Conservation (phyloP, 805 yeast species). For the Metschnikowia peoriensis region DNA sequence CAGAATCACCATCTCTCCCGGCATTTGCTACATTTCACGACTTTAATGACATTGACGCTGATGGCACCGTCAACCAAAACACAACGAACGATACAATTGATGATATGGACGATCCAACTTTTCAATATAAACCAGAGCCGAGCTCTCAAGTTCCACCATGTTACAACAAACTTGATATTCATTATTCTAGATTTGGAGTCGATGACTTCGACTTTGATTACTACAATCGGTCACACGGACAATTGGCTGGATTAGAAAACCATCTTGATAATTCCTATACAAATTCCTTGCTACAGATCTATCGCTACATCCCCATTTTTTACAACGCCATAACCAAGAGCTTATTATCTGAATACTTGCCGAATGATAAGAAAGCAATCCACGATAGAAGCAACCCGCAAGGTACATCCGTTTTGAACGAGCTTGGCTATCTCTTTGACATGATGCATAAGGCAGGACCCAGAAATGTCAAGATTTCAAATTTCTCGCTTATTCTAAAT, state of each 20-base stretch:
- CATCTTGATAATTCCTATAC: conserved; percentile 72
- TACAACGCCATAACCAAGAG: conserved; percentile 61
- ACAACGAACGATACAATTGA: conserved; percentile 2
- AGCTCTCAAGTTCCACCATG: conserved; percentile 59
- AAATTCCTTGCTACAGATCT: conserved; percentile 77
- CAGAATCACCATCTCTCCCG: conserved; percentile 13
- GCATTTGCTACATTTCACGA: conserved; percentile 10
- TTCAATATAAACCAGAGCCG: conserved; percentile 19
- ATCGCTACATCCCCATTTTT: conserved; percentile 71
- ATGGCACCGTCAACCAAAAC: conserved; percentile 12
- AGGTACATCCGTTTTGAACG: conserved; percentile 62
- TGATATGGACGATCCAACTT: conserved; percentile 15
- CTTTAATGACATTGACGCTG: conserved; percentile 10
- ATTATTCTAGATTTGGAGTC: conserved; percentile 87
- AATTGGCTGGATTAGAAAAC: conserved; percentile 78
- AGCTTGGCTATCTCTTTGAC: conserved; percentile 85
- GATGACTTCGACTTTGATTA: conserved; percentile 89
- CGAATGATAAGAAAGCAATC: conserved; percentile 34
- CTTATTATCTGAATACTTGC: conserved; percentile 49
- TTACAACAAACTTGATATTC: conserved; percentile 69
- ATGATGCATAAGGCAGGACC: conserved; percentile 85
- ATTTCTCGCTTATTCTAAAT: conserved; percentile 53
- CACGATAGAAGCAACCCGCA: conserved; percentile 30
- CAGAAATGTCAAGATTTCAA: conserved; percentile 68
- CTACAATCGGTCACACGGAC: conserved; percentile 65